Conservation (phyloP, 208 protist species). For the Crithidia fasciculata region DNA sequence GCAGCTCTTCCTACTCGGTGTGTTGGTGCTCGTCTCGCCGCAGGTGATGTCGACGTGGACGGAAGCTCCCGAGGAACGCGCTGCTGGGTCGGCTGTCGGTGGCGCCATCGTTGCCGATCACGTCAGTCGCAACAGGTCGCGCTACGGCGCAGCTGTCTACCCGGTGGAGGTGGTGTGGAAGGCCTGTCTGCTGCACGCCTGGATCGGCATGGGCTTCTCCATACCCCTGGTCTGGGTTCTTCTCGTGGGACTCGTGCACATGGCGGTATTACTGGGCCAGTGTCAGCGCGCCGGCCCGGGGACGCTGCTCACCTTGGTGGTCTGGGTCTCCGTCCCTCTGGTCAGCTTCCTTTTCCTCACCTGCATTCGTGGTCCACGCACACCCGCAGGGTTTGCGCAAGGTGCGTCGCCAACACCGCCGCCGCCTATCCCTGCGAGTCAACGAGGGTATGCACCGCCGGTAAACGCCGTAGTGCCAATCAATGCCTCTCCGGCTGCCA, state of each 20-base stretch:
- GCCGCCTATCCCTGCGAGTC: too few relatives aligned
- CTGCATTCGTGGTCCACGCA: conserved; percentile 14
- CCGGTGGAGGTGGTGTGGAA: conserved; percentile 70
- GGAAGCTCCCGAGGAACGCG: neutral
- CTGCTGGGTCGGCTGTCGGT: neutral
- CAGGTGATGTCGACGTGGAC: conserved; percentile 63
- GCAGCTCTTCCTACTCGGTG: conserved; percentile 70
- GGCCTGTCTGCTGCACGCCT: conserved; percentile 67
- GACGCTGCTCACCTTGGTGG: conserved; percentile 52
- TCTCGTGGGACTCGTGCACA: conserved; percentile 64
- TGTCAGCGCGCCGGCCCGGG: conserved; percentile 38
- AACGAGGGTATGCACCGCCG: neutral
- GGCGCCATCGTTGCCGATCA: conserved; percentile 20
- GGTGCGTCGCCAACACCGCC: neutral
- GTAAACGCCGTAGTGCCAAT: too few relatives aligned
- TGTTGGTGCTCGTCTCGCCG: conserved; percentile 73
- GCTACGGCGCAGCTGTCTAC: conserved; percentile 46
- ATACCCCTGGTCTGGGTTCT: conserved; percentile 50
- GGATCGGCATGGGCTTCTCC: conserved; percentile 60
- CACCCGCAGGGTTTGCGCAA: neutral
- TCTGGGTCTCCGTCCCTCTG: conserved; percentile 65
- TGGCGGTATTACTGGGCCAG: conserved; percentile 60
- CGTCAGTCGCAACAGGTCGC: neutral
- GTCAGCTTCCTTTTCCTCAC: conserved; percentile 32
- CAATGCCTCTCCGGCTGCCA: too few relatives aligned